phyloP scores from a whole-genome alignment of 2,329 filamentous ascomycete genomes.

The Fusarium liriodendri region DNA sequence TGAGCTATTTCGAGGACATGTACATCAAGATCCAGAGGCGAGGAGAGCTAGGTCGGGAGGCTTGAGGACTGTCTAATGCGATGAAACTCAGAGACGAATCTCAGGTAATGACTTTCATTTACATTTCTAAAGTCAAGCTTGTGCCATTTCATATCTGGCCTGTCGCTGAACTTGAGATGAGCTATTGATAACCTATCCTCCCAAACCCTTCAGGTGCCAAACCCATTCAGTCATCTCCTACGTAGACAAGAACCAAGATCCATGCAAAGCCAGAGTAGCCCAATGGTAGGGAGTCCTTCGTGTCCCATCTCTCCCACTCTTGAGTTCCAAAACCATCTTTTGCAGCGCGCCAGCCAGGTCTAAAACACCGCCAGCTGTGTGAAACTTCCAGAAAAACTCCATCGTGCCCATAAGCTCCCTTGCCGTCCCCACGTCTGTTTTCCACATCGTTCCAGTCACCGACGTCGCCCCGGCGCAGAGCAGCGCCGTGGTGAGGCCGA shows the following conservation, averaged over 20 bases:
- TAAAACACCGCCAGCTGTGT: not conserved
- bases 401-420: too few relatives aligned
- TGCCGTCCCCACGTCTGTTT: too few relatives aligned
- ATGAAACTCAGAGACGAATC: not conserved
- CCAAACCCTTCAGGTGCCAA: too few relatives aligned
- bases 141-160: too few relatives aligned
- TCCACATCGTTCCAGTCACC: too few relatives aligned
- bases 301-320: not conserved
- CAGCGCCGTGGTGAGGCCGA: too few relatives aligned
- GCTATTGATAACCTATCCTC: not conserved
- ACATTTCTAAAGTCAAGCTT: too few relatives aligned
- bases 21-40: slow-evolving; percentile 20
- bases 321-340: not conserved
- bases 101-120: too few relatives aligned
- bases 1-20: slow-evolving; percentile 36
- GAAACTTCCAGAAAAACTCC: too few relatives aligned
- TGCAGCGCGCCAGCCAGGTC: not conserved
- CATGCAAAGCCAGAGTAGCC: not conserved
- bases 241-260: too few relatives aligned
- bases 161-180: too few relatives aligned
- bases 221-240: not conserved
- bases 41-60: not conserved
- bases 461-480: too few relatives aligned
- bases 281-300: not conserved
- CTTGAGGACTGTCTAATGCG: not conserved